Percentiles rank a stretch among this genome's conserved stretches.
Conservation (phyloP, 495 filamentous ascomycete genomes). For the Pseudomonodictys pantanalensis region DNA sequence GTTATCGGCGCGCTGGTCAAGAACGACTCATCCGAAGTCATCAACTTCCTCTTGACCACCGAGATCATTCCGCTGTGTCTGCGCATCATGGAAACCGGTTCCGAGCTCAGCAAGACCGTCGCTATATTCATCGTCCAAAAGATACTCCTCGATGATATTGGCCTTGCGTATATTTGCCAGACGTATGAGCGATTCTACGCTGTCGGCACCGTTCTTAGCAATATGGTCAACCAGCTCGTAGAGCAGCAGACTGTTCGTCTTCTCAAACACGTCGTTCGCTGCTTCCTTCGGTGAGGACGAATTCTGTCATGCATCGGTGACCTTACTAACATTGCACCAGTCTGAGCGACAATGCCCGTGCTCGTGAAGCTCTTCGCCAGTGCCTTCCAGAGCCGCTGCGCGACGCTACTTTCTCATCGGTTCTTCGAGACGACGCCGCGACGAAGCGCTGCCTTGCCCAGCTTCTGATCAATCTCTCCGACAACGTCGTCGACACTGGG, state of each 20-base stretch:
- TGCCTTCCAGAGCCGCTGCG: constrained; percentile 95
- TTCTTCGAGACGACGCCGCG: constrained; percentile 93
- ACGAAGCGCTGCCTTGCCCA: constrained; percentile 97
- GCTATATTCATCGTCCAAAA: constrained; percentile 99
- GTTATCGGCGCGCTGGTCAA: constrained; percentile 98
- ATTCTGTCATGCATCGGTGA: constrained; percentile 6
- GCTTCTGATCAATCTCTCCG: constrained; percentile 92
- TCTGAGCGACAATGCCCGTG: constrained; percentile 92
- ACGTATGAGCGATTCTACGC: constrained; percentile 99
- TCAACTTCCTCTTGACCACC: constrained; percentile 97
- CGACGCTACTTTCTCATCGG: constrained; percentile 93
- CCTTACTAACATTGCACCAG: constrained; percentile 45
- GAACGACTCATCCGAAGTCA: constrained; percentile 97
- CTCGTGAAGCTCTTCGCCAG: constrained; percentile 90
- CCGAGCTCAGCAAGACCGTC: constrained; percentile 96
- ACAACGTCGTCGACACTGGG: constrained; percentile 72
- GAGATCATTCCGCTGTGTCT: constrained; percentile 99
- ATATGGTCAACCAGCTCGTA: constrained; percentile 96
- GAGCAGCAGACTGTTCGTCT: constrained; percentile 95
- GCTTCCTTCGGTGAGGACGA: constrained; percentile 78
- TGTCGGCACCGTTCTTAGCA: constrained; percentile 94
- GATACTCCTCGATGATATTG: constrained; percentile 93
- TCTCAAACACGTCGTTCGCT: constrained; percentile 96
- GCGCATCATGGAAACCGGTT: constrained; percentile 98
- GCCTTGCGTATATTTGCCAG: constrained; percentile 97